Percentiles rank a stretch among this genome's conserved stretches.
phyloP scores from a whole-genome alignment of 805 yeast species.

The Hanseniaspora meyeri region DNA sequence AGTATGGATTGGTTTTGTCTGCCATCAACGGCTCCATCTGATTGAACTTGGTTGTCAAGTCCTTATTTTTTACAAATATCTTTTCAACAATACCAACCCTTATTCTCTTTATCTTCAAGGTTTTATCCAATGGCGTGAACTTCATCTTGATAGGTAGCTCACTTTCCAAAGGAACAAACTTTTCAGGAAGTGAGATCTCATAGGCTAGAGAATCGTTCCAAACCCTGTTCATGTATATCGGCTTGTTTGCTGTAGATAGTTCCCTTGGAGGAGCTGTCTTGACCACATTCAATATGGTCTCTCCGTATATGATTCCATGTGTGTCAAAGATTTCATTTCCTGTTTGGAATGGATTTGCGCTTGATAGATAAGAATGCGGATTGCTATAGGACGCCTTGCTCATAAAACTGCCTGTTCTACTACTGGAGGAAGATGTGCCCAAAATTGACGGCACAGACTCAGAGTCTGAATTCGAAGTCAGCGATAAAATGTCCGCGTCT shows the following conservation, averaged over 20 bases:
- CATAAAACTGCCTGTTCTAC: background rate
- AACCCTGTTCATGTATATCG: slow-evolving; percentile 59
- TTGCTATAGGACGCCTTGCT: background rate
- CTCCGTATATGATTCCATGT: slow-evolving; percentile 20
- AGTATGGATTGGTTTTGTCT: slow-evolving; percentile 27
- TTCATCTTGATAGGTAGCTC: slow-evolving; percentile 51
- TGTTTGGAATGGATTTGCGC: background rate
- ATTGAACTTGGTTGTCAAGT: slow-evolving; percentile 42
- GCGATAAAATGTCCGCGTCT: background rate
- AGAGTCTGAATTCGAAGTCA: background rate
- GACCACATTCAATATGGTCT: slow-evolving; percentile 27
- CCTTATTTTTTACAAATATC: slow-evolving; percentile 49
- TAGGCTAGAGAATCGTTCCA: slow-evolving; percentile 66
- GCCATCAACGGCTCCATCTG: slow-evolving; percentile 31
- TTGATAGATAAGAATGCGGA: background rate
- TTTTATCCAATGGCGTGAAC: slow-evolving; percentile 53
- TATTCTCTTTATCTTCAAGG: slow-evolving; percentile 48
- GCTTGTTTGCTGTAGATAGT: slow-evolving; percentile 42
- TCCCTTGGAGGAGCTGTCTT: slow-evolving; percentile 33
- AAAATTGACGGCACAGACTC: background rate
- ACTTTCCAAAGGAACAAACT: slow-evolving; percentile 52
- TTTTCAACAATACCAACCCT: slow-evolving; percentile 56
- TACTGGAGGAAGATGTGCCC: background rate
- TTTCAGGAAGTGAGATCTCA: slow-evolving; percentile 58
- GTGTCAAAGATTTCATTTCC: background rate